Base-by-base conservation (phyloP, 805 yeast genomes). In the Wickerhamomyces subpelliculosus region DNA sequence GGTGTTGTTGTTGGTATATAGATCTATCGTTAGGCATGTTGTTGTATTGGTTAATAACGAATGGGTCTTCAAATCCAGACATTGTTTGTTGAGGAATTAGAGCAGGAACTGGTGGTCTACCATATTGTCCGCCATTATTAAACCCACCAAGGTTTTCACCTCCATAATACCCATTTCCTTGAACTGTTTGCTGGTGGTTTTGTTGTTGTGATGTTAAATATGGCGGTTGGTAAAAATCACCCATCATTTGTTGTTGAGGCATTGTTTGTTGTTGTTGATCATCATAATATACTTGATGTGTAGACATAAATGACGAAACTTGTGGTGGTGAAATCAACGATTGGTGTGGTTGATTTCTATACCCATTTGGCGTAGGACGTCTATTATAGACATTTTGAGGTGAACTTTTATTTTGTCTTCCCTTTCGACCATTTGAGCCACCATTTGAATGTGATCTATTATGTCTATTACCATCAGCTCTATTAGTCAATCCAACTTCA, bases 401-500 rank as follows among this genome's bases (percentile, higher is more conserved):
- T 7, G 38, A 35, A 2, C 53, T 39, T 33, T 47, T 49, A 38
- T 37, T 48, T 24, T 44, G 39, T 41, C 46, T 48, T 19, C 27
- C 18, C 14, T 40, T 34, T 6, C 21, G 22, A 8, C 43, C 44
- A 21, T 34, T 39, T 13, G 37, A 35, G 13, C 36, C 35, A 27
- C 49, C 50, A 17, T 41, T 46, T 2, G 58, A 54, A 25, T 52
- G 54, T 16, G 46, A 37, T 49, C 58, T 52, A 12, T 32, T 38
- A 31, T 47, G 57, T 18, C 55, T 50, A 18, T 36, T 40, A 2
- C 32, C 16, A 9, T 43, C 50, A 27, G 35, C 32, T 40, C 53
- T 45, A 26, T 33, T 40, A 18, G 44, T 30, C 36, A 89, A 64
- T 4, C 97, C 97, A 44, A 88, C 90, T 59, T 90, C 97, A 49